These are phyloP conservation scores for Cladosporium sp. DNA, from an alignment of 2,329 filamentous ascomycete species.

Conservation along the genomic window DNA sequence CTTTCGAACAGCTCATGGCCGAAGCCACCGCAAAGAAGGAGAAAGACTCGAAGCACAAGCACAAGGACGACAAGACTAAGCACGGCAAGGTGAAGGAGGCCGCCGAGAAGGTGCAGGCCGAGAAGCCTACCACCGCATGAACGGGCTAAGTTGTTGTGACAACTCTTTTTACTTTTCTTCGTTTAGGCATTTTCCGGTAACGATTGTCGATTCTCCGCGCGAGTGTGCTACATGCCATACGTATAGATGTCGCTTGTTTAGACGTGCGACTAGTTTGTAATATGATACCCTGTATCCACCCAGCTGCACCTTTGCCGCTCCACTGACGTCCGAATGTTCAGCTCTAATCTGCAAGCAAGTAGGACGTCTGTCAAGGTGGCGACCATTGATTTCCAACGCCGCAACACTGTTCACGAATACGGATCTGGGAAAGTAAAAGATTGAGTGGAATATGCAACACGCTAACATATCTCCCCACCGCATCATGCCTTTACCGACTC, in stretches of 20 bases:
- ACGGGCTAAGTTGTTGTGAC: not conserved
- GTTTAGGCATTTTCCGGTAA: slow-evolving; percentile 10
- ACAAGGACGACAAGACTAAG: slow-evolving; percentile 52
- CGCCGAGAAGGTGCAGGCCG: slow-evolving; percentile 13
- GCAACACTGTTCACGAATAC: not conserved
- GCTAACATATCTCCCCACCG: not conserved
- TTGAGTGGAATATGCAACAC: not conserved
- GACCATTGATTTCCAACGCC: too few species aligned
- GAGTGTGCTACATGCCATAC: slow-evolving; percentile 10
- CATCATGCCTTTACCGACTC: not conserved
- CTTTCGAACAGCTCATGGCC: slow-evolving; percentile 95
- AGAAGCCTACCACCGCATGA: slow-evolving; percentile 15
- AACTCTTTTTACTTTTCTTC: not conserved
- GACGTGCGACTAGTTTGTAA: slow-evolving; percentile 4
- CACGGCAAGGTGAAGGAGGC: slow-evolving; percentile 49
- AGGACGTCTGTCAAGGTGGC: too few species aligned
- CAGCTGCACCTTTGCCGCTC: not conserved
- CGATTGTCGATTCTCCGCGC: slow-evolving; percentile 7
- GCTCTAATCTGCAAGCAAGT: too few species aligned
- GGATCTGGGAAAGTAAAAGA: not conserved
- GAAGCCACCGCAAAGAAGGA: slow-evolving; percentile 96
- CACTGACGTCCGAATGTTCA: not conserved
- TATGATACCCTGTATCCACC: slow-evolving; percentile 14
- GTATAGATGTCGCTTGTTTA: slow-evolving; percentile 16
- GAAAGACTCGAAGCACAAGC: slow-evolving; percentile 71